phyloP scores from a whole-genome alignment of 2,329 filamentous ascomycete species.

The Beauveria scarabaeidicola region DNA sequence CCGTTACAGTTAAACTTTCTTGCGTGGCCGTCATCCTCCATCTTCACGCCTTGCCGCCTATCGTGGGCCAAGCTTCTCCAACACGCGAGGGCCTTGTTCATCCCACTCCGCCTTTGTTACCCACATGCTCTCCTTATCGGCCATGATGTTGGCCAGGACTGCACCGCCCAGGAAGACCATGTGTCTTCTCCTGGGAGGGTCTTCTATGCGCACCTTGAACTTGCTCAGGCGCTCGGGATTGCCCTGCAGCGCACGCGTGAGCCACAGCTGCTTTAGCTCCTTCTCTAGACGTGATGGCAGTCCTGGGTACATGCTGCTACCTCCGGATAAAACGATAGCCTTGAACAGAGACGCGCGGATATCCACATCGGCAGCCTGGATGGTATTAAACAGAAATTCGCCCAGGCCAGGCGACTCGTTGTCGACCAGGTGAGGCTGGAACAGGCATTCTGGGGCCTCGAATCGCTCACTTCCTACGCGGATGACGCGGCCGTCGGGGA shows the following conservation, averaged over 20 bases:
- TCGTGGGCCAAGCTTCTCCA: slow-evolving; percentile 91
- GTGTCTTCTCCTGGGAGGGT: slow-evolving; percentile 88
- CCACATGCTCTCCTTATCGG: slow-evolving; percentile 99
- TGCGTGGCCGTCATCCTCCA: background rate
- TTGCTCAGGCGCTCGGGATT: slow-evolving; percentile 93
- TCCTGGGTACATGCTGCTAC: slow-evolving; percentile 98
- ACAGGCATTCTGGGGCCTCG: slow-evolving; percentile 94
- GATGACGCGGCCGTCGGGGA: slow-evolving; percentile 93
- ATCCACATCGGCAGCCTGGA: slow-evolving; percentile 91
- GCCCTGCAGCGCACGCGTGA: slow-evolving; percentile 80
- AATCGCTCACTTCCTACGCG: slow-evolving; percentile 94
- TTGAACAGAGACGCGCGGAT: slow-evolving; percentile 91
- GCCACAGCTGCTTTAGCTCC: slow-evolving; percentile 97
- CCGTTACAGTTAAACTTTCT: background rate
- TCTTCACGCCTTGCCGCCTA: slow-evolving; percentile 30
- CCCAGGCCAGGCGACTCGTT: slow-evolving; percentile 95
- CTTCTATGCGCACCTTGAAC: slow-evolving; percentile 99
- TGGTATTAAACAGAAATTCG: slow-evolving; percentile 98
- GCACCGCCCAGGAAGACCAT: slow-evolving; percentile 99
- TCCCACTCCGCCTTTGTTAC: slow-evolving; percentile 95
- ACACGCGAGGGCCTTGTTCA: slow-evolving; percentile 73
- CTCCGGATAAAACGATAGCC: slow-evolving; percentile 91
- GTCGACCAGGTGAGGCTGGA: slow-evolving; percentile 96
- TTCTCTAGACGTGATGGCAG: slow-evolving; percentile 92
- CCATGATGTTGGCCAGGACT: slow-evolving; percentile 97